Conservation (phyloP, 768 basidiomycete genomes). For the Phanerochaete sordida region DNA sequence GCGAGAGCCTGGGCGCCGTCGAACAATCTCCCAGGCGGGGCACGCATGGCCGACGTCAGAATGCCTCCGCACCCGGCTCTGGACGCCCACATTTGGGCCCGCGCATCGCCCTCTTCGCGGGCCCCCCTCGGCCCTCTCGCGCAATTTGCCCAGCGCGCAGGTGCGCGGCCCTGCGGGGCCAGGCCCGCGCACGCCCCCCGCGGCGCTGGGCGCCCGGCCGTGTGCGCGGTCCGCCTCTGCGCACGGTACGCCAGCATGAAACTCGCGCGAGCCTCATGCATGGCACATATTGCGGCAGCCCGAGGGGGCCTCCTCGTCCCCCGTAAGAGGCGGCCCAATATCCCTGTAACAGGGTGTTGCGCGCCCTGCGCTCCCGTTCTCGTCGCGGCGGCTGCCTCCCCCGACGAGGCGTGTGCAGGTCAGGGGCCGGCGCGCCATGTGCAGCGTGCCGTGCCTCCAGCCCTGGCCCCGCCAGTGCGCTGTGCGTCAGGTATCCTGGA, state of each 20-base stretch:
- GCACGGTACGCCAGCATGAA: background rate
- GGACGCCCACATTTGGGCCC: background rate
- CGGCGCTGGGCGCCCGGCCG: no score
- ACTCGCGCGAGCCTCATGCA: background rate
- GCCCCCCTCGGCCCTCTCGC: background rate
- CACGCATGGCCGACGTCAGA: constrained; percentile 1
- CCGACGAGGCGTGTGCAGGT: background rate
- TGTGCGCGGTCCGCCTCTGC: no score
- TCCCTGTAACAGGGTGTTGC: no score
- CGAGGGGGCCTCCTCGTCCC: background rate
- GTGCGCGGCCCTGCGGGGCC: background rate
- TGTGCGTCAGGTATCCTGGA: no score
- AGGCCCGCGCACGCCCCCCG: no score
- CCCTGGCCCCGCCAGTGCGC: no score
- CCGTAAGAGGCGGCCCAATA: background rate
- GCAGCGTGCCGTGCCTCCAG: no score
- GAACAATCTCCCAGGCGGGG: background rate
- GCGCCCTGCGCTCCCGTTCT: no score
- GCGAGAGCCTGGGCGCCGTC: background rate
- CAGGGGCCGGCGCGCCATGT: background rate
- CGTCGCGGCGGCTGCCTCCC: background rate
- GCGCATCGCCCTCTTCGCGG: background rate
- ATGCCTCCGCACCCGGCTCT: background rate
- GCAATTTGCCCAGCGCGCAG: background rate
- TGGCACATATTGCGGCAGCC: background rate